Percentiles rank a stretch among this genome's conserved stretches.
phyloP scores from a whole-genome alignment of 805 yeast species.

The Candida ipomoeae region DNA sequence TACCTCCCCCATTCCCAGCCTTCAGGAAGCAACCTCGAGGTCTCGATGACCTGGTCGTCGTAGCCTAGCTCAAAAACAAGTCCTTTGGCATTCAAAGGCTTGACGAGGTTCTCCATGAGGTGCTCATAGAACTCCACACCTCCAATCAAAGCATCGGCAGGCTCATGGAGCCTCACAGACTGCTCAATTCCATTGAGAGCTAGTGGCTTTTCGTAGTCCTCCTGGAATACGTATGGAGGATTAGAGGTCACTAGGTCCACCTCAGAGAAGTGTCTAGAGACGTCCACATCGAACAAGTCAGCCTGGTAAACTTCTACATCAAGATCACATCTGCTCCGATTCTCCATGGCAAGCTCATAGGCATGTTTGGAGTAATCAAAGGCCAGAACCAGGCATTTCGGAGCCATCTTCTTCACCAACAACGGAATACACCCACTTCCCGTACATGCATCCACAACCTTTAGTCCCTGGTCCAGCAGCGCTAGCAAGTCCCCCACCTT shows the following conservation, averaged over 20 bases:
- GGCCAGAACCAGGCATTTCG: conserved; percentile 32
- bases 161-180: conserved; percentile 74
- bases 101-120: conserved; percentile 44
- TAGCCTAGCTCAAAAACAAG: conserved; percentile 80
- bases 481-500: not conserved
- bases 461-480: not conserved
- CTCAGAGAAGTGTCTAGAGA: not conserved
- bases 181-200: conserved; percentile 42
- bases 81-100: conserved; percentile 41
- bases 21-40: conserved; percentile 22
- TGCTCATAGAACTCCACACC: conserved; percentile 65
- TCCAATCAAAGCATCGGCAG: conserved; percentile 75
- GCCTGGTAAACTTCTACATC: conserved; percentile 6
- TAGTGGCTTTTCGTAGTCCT: conserved; percentile 37
- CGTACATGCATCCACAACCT: conserved; percentile 18
- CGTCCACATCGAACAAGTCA: conserved; percentile 7
- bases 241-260: conserved; percentile 69
- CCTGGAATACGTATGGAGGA: conserved; percentile 78
- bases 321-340: conserved; percentile 24
- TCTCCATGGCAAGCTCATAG: conserved; percentile 44
- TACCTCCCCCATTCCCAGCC: conserved; percentile 49
- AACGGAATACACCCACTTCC: conserved; percentile 72
- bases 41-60: conserved; percentile 47
- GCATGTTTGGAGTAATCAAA: conserved; percentile 59
- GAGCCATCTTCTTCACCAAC: conserved; percentile 31